Base-by-base conservation (phyloP, 2,329 filamentous ascomycete species). In the Amauroascus verrucosus region DNA sequence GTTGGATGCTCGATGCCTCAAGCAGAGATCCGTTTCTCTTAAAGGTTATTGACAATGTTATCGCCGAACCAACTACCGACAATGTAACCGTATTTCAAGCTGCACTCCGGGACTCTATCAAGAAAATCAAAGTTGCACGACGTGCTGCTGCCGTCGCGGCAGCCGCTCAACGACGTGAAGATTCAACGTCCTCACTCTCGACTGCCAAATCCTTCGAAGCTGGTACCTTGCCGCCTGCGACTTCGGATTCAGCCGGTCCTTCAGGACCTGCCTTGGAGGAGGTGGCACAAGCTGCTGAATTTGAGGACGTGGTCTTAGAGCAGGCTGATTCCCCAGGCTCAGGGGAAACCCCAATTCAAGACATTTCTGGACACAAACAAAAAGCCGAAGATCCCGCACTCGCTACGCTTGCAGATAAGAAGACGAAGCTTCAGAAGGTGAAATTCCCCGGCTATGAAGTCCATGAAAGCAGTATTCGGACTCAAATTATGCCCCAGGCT, bases 181-280 rank as follows among this genome's bases (percentile, higher is more conserved):
- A 63, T 52, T 59, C 58, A 40, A 70, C 64, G 18, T 62, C 64
- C 14, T 71, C 67, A 11, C 54, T 72, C 20, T 72, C 71, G 33
- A 68, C 70, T 7, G 67, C 67, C 8, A 66, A 69, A 40, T 70
- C 70, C 4, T 57, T 70, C 32, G 64, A 67, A 37, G 62, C 61
- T 45, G 67, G 70, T 51, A 63, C 64, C 18, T 61, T 62, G 48
- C 60, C 59, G 32, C 58, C 56, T 30, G 55, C 62, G 46, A 53
- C 51, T 24, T 50, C 62, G 20, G 51, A 57, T 20, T 50, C 57
- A 32, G 54, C 54, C 45, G 43, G 56, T 24, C 47, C 16, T 41
- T 57, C 57, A 35, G 24, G 38, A 48, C 62, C 56, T 37, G 53
- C 53, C 54, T 60, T 62, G 47, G 59, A 37, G 32, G 63, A 61